Evolutionary conservation across 2,329 filamentous ascomycete genomes (phyloP), one percentile per base, ranked within the genome.

Genomic region (Aspergillus transmontanensis): DNA sequence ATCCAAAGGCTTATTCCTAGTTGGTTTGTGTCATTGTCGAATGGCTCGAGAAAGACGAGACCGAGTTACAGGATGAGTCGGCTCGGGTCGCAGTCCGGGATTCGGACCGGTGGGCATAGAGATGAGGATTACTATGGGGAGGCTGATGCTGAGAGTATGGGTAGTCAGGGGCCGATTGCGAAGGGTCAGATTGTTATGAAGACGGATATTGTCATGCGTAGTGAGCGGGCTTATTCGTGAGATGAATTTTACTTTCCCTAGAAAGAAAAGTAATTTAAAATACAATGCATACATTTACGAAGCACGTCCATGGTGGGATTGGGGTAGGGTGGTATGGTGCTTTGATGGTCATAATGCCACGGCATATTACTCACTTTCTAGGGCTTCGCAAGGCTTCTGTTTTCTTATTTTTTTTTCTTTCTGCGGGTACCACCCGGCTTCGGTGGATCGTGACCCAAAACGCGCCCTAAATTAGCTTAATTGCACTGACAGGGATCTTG

Each of bases 151-250:
- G 59, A 57, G 53, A 61, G 59, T 43, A 28, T 61, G 16, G 59
- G 59, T 4, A 61, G 59, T 16, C 53, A 61, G 21, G 53, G 59
- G 1, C 51, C 59, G 0, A 61, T 61, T 50, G 53, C 53, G 10
- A 61, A 61, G 54, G 34, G 34, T 26, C 59, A 61, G 53, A 61
- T 61, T n/a, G 21, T 61, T n/a, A 30, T 61, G 16, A 61, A 56
- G 28, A 61, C 59, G 41, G 59, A 45, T 50, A 61, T 61, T 57
- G 39, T 34, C 23, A 57, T 61, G 53, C 53, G 36, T 21, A 61
- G 53, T 51, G 59, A 61, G 23, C 39, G 41, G 41, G 59, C 51
- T 19, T 36, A 34, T 26, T 32, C 19, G 23, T 50, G 26, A 60
- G 23, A 46, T 46, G 21, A 46, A 23, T 5, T 11, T 2, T 48